Evolutionary conservation across 805 yeast genomes (phyloP), one percentile per base, ranked within the genome.

Genomic region (Saccharomycopsis javanensis): DNA sequence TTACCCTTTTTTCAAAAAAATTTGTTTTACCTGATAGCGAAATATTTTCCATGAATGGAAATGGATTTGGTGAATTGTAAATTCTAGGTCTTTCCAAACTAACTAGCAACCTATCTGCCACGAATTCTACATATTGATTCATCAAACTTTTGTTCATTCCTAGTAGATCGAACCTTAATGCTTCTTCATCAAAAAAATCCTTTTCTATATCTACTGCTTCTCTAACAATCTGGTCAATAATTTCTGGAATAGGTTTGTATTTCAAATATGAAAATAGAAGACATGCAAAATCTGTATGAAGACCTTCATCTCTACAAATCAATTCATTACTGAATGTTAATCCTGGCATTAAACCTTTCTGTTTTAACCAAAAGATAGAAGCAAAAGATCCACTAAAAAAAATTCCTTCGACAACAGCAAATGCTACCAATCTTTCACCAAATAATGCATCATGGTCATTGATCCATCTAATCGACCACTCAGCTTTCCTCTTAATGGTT

Each of bases 301-400:
- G 78, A 71, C 99, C 99, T 78, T 92, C 99, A 74, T 92, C 99
- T 75, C 99, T 88, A 70, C 96, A 89, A 67, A 92, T 92, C 71
- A 92, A 82, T 75, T 92, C 99, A 75, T 92, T 92, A 57, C 97
- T 91, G 80, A 92, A 94, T 46, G 98, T 92, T 67, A 92, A 79
- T 69, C 99, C 99, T 33, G 99, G 99, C 99, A 92, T 94, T 69
- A 92, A 78, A 70, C 99, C 99, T 72, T 97, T 85, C 83, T 92
- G 94, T 82, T 94, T 94, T 69, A 92, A 82, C 99, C 99, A 92
- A 78, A 92, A 92, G 69, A 92, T 90, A 55, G 97, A 89, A 53
- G 99, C 99, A 71, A 92, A 92, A 2, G 98, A 92, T 62, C 99
- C 99, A 42, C 96, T 86, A 80, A 92, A 92, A 83, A 92, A 92